Percentiles rank a stretch among this genome's conserved stretches.
phyloP scores from a whole-genome alignment of 2,329 filamentous ascomycete species.

The Daldinia sp. region DNA sequence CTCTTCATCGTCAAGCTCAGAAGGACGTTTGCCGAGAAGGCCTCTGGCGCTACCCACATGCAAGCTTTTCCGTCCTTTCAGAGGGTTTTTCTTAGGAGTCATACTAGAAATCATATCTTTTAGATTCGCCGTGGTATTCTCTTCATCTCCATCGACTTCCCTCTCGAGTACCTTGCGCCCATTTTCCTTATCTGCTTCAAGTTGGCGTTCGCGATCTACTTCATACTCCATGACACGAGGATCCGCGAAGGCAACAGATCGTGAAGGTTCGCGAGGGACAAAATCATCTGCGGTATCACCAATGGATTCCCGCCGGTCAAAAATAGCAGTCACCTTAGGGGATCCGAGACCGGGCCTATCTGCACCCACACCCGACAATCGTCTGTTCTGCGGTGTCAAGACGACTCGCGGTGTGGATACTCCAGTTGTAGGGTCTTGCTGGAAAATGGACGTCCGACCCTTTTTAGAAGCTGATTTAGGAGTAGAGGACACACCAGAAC shows the following conservation, averaged over 20 bases:
- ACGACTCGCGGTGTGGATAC: constrained; percentile 69
- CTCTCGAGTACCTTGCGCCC: constrained; percentile 63
- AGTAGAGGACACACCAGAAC: constrained; percentile 23
- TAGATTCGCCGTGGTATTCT: constrained; percentile 71
- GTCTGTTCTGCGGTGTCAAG: constrained; percentile 66
- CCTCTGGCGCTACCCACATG: constrained; percentile 78
- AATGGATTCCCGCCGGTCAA: constrained; percentile 76
- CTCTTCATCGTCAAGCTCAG: constrained; percentile 73
- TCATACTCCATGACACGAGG: constrained; percentile 69
- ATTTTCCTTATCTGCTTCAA: constrained; percentile 69
- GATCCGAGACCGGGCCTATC: constrained; percentile 78
- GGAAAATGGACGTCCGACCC: constrained; percentile 49
- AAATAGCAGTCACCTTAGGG: constrained; percentile 73
- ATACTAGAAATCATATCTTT: constrained; percentile 81
- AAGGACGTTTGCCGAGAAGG: constrained; percentile 76
- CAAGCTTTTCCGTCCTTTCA: constrained; percentile 77
- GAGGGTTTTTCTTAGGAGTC: constrained; percentile 74
- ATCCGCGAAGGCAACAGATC: constrained; percentile 70
- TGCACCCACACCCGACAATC: constrained; percentile 72
- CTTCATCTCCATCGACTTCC: constrained; percentile 62
- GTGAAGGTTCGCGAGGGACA: constrained; percentile 58
- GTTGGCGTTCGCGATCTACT: constrained; percentile 67
- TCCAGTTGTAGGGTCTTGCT: constrained; percentile 55
- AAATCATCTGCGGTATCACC: constrained; percentile 72
- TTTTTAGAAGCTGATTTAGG: constrained; percentile 39